Evolutionary conservation across 2,329 filamentous ascomycete genomes (phyloP).

Genomic region (Trichoderma lentiforme): DNA sequence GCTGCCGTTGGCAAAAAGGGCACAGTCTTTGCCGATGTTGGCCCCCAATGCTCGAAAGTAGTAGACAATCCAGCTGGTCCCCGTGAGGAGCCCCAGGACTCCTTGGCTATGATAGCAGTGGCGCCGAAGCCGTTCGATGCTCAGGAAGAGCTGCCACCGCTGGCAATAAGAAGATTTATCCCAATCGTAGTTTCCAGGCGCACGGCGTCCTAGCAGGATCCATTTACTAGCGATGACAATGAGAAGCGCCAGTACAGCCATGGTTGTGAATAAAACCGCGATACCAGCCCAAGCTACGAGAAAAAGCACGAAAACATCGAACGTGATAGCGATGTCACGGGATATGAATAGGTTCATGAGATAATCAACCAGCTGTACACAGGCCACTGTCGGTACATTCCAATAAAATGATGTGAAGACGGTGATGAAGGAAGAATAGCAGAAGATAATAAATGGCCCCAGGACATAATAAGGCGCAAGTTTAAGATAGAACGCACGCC

Average conservation of each 20-base stretch:
- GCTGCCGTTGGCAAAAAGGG: slow-evolving; percentile 51
- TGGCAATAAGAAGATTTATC: slow-evolving; percentile 56
- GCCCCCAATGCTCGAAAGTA: slow-evolving; percentile 55
- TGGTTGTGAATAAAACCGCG: slow-evolving; percentile 40
- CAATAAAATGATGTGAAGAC: slow-evolving; percentile 49
- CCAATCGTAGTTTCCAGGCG: slow-evolving; percentile 55
- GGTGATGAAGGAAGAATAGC: slow-evolving; percentile 46
- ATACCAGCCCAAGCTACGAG: slow-evolving; percentile 39
- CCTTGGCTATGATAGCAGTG: slow-evolving; percentile 49
- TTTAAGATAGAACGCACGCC: slow-evolving; percentile 52
- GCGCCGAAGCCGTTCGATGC: slow-evolving; percentile 48
- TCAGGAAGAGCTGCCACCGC: slow-evolving; percentile 54
- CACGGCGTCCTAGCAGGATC: slow-evolving; percentile 48
- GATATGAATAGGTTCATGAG: slow-evolving; percentile 28
- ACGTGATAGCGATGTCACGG: slow-evolving; percentile 26
- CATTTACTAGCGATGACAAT: slow-evolving; percentile 49
- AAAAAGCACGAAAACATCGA: slow-evolving; percentile 39
- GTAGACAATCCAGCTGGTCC: slow-evolving; percentile 49
- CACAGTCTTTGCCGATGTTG: slow-evolving; percentile 52
- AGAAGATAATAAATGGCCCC: slow-evolving; percentile 45
- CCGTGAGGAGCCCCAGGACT: slow-evolving; percentile 51
- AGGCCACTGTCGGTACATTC: slow-evolving; percentile 47
- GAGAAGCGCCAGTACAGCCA: slow-evolving; percentile 42
- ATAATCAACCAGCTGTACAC: slow-evolving; percentile 44
- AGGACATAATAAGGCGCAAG: slow-evolving; percentile 50